Percentiles rank a stretch among this genome's conserved stretches.
phyloP scores from a whole-genome alignment of 2,329 filamentous ascomycete genomes.

The Neofusicoccum parvum region DNA sequence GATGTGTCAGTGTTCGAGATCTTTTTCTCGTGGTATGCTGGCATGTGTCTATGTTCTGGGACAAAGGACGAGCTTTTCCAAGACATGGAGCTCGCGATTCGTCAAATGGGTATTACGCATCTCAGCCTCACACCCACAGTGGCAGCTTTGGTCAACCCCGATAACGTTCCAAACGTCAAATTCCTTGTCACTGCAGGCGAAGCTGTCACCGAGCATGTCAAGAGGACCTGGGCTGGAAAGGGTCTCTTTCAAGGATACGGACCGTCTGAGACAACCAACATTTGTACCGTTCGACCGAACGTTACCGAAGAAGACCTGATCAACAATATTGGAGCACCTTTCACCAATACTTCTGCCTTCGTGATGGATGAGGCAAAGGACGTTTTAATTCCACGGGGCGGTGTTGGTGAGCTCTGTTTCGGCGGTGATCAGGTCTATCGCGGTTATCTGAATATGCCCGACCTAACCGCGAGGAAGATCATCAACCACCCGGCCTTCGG shows the following conservation, averaged over 20 bases:
- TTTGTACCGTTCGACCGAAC: slow-evolving; percentile 71
- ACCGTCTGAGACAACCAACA: slow-evolving; percentile 84
- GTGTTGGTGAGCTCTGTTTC: slow-evolving; percentile 82
- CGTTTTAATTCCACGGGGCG: slow-evolving; percentile 65
- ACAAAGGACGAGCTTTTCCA: slow-evolving; percentile 73
- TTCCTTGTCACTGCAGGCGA: slow-evolving; percentile 84
- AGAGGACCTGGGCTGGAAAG: slow-evolving; percentile 66
- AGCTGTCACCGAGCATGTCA: slow-evolving; percentile 72
- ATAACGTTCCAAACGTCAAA: slow-evolving; percentile 68
- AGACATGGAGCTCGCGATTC: slow-evolving; percentile 70
- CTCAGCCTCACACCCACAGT: slow-evolving; percentile 85
- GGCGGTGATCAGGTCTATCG: slow-evolving; percentile 77
- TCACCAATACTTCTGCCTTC: slow-evolving; percentile 75
- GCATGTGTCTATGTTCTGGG: slow-evolving; percentile 77
- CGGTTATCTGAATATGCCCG: slow-evolving; percentile 70
- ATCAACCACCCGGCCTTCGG: slow-evolving; percentile 69
- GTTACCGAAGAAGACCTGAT: slow-evolving; percentile 62
- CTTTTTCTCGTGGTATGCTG: slow-evolving; percentile 78
- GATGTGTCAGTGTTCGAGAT: slow-evolving; percentile 90
- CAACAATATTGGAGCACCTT: slow-evolving; percentile 74
- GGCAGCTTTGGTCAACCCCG: slow-evolving; percentile 70
- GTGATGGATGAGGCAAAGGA: slow-evolving; percentile 53
- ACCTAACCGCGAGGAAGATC: slow-evolving; percentile 67
- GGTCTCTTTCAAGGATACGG: slow-evolving; percentile 81
- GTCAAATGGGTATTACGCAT: slow-evolving; percentile 69